Conservation (phyloP, 805 yeast species). For the Starmerella bombicola region DNA sequence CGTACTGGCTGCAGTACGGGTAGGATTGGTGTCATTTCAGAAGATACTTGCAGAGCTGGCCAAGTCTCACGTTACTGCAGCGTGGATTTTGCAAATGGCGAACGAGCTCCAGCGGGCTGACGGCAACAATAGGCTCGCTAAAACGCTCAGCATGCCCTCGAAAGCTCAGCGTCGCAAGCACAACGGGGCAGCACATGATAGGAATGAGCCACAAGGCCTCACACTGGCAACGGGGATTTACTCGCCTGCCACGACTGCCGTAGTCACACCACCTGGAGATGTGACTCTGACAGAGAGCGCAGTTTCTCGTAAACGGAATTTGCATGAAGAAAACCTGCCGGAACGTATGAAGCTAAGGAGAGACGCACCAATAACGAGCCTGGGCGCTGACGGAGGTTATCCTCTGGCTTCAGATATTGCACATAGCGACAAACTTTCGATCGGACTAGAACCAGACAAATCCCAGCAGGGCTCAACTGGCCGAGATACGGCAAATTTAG, state of each 20-base stretch:
- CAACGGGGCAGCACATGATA: neutral
- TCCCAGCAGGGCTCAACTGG: too few relatives aligned
- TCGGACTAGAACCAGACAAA: too few relatives aligned
- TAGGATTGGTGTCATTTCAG: constrained; percentile 29
- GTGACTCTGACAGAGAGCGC: neutral
- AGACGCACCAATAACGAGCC: too few relatives aligned
- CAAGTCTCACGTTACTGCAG: constrained; percentile 11
- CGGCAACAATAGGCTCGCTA: neutral
- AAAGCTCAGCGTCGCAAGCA: neutral
- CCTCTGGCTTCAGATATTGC: too few relatives aligned
- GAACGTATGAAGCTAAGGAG: too few relatives aligned
- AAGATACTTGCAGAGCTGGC: constrained; percentile 26
- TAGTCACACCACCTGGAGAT: neutral
- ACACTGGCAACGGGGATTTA: neutral
- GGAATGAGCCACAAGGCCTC: neutral
- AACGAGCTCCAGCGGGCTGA: constrained; percentile 1
- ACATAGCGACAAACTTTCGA: too few relatives aligned
- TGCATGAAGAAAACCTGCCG: too few relatives aligned
- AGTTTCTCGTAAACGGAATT: too few relatives aligned
- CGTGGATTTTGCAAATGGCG: constrained; percentile 12
- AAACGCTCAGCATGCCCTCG: neutral
- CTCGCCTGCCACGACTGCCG: neutral
- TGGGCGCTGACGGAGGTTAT: too few relatives aligned
- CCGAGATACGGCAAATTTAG: too few relatives aligned
- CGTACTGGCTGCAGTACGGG: constrained; percentile 27